Evolutionary conservation across 129 eudicot genomes (phyloP).

Genomic region (Heracleum sosnowskyi): DNA sequence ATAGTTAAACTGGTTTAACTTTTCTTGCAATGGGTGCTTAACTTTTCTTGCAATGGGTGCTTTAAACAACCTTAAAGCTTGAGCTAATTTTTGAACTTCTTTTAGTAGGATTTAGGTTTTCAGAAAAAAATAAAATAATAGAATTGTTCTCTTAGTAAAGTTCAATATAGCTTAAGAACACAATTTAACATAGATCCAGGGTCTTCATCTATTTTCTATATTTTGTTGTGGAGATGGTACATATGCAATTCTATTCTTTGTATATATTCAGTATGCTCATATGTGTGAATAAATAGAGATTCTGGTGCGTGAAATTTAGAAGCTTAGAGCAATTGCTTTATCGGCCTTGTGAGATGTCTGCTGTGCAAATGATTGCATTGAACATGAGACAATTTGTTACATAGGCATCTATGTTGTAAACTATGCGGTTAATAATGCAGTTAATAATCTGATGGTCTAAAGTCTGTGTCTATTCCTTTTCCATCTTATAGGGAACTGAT

Average conservation of each 20-base stretch:
- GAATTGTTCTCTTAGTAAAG: not conserved
- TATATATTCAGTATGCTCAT: not conserved
- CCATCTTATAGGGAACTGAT: constrained; percentile 37
- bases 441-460: not conserved
- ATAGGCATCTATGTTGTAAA: not conserved
- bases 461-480: not conserved
- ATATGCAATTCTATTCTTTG: no score
- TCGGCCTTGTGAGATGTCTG: not conserved
- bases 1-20: not conserved
- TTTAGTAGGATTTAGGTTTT: not conserved
- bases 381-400: not conserved
- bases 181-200: not conserved
- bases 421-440: not conserved
- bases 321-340: no score
- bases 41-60: not conserved
- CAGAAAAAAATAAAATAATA: no score
- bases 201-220: not conserved
- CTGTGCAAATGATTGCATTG: not conserved
- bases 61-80: not conserved
- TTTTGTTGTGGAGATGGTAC: not conserved
- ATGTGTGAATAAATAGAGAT: not conserved
- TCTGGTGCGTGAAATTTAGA: not conserved
- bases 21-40: not conserved
- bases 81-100: not conserved
- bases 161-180: not conserved